Conservation (phyloP, 768 basidiomycete genomes). For the Trametes sanguinea region DNA sequence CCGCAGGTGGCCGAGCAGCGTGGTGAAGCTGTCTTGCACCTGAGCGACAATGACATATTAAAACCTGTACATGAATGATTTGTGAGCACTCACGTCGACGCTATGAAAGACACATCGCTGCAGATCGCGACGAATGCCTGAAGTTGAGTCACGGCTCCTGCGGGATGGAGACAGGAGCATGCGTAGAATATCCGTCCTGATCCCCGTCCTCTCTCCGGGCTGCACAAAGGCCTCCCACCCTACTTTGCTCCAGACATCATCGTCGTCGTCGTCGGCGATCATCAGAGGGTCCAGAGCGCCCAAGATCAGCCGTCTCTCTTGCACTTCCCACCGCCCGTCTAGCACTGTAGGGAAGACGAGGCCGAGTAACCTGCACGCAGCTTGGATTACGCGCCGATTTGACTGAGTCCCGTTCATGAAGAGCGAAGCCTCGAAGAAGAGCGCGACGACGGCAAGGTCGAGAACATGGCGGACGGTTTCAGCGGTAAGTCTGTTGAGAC, state of each 20-base stretch:
- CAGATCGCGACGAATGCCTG: constrained; percentile 41
- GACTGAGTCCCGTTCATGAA: constrained; percentile 62
- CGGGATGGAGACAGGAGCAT: constrained; percentile 30
- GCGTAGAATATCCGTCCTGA: constrained; percentile 56
- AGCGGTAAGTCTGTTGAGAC: constrained; percentile 45
- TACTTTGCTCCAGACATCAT: constrained; percentile 15
- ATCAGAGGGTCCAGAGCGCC: constrained; percentile 68
- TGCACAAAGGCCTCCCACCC: constrained; percentile 51
- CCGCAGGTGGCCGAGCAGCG: constrained; percentile 39
- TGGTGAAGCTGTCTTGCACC: constrained; percentile 53
- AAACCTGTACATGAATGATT: neutral
- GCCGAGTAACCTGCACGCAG: constrained; percentile 54
- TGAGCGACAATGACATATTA: constrained; percentile 27
- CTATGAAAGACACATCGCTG: constrained; percentile 67
- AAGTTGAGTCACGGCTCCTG: constrained; percentile 7
- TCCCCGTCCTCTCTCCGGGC: constrained; percentile 55
- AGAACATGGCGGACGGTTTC: constrained; percentile 68
- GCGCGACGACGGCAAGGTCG: constrained; percentile 65
- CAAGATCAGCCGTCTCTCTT: constrained; percentile 67
- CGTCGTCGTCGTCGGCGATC: constrained; percentile 35
- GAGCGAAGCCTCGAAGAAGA: constrained; percentile 71
- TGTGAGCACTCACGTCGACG: constrained; percentile 54
- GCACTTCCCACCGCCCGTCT: constrained; percentile 51
- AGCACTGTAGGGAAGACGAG: constrained; percentile 43
- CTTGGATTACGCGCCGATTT: constrained; percentile 63